phyloP scores from a whole-genome alignment of 805 yeast species.

The Candida chilensis region DNA sequence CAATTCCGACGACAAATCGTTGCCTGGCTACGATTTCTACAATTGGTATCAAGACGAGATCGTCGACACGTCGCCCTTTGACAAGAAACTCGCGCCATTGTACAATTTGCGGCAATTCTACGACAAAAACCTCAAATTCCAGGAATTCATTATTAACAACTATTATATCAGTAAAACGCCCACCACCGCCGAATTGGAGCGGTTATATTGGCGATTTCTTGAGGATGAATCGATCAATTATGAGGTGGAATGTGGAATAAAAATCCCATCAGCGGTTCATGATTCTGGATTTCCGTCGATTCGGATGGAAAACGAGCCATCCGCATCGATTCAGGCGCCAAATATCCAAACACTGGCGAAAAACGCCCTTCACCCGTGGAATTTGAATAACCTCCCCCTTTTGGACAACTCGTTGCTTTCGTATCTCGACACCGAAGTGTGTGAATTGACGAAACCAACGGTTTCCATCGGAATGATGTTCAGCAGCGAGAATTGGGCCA shows the following conservation, averaged over 20 bases:
- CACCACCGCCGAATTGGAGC: conserved; percentile 20
- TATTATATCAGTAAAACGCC: background rate
- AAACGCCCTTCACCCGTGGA: conserved; percentile 42
- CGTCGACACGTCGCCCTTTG: conserved; percentile 26
- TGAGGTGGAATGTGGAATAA: conserved; percentile 24
- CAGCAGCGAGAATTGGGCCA: conserved; percentile 46
- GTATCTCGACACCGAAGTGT: conserved; percentile 32
- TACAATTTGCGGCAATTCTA: conserved; percentile 50
- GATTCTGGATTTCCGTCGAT: conserved; percentile 22
- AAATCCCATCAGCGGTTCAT: conserved; percentile 22
- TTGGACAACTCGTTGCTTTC: conserved; percentile 38
- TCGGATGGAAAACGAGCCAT: conserved; percentile 2
- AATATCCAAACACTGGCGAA: conserved; percentile 10
- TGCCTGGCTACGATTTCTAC: conserved; percentile 30
- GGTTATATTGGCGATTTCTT: conserved; percentile 31
- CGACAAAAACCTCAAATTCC: conserved; percentile 42
- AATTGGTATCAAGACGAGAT: conserved; percentile 33
- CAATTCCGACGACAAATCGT: conserved; percentile 15
- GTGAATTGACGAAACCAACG: conserved; percentile 31
- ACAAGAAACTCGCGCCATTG: conserved; percentile 34
- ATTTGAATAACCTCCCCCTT: conserved; percentile 44
- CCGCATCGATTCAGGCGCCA: background rate
- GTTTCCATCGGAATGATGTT: conserved; percentile 44
- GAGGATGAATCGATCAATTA: conserved; percentile 13
- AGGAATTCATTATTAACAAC: conserved; percentile 9